Conservation (phyloP, 345 rosid species). For the Firmiana major region DNA sequence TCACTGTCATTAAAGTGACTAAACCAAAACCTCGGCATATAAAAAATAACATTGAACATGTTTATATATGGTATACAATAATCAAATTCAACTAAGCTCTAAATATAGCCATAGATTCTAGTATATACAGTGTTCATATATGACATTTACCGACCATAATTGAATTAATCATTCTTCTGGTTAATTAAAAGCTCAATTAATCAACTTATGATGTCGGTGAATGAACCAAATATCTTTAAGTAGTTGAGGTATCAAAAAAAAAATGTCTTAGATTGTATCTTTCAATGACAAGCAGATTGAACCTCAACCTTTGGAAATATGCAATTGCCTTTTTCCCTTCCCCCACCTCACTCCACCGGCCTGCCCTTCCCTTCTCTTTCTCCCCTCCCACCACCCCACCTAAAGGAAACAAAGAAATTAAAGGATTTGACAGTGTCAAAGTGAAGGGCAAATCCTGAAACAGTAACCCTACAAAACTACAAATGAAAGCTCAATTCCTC, state of each 20-base stretch:
- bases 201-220: neutral
- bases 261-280: neutral
- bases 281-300: neutral
- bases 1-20: no score
- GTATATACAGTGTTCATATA: no score
- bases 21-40: no score
- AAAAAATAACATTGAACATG: no score
- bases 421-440: neutral
- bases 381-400: neutral
- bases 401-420: no score
- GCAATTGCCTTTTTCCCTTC: neutral
- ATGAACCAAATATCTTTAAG: neutral
- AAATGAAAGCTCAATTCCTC: neutral
- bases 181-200: neutral
- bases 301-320: neutral
- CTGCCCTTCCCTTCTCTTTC: neutral
- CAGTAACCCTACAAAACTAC: neutral
- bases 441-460: neutral
- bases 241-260: neutral
- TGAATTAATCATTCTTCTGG: neutral
- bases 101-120: no score
- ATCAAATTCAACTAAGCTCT: no score
- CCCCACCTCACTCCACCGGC: neutral
- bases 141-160: neutral
- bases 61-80: no score